These are phyloP conservation scores for Fonsecaea nubica DNA, from an alignment of 2,329 filamentous ascomycete genomes.

Conservation along the genomic window DNA sequence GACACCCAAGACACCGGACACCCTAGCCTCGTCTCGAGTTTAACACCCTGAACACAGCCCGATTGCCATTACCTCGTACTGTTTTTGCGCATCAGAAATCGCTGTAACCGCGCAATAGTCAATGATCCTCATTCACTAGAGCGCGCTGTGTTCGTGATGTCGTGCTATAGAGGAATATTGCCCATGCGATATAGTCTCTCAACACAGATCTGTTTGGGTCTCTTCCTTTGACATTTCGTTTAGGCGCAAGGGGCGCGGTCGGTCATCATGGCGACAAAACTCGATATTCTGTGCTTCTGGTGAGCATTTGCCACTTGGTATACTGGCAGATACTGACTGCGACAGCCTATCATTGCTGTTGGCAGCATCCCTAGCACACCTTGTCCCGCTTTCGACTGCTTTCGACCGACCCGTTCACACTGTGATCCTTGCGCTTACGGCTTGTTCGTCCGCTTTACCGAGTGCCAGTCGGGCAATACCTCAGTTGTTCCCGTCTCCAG, in stretches of 20 bases:
- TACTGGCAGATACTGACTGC: conserved; percentile 23
- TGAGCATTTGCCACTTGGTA: conserved; percentile 4
- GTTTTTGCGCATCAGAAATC: neutral
- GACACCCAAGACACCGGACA: too few species aligned
- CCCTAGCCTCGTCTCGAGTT: neutral
- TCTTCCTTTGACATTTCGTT: conserved; percentile 4
- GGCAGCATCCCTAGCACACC: conserved; percentile 45
- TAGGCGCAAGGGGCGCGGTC: neutral
- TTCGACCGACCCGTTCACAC: conserved; percentile 57
- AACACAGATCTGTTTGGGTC: neutral
- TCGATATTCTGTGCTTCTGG: conserved; percentile 30
- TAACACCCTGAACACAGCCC: neutral
- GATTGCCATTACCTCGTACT: neutral
- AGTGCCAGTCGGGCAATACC: conserved; percentile 46
- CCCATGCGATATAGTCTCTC: neutral
- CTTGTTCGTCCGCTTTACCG: conserved; percentile 49
- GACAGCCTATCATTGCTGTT: conserved; percentile 43
- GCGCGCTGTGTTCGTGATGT: conserved; percentile 22
- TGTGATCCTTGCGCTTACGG: conserved; percentile 50
- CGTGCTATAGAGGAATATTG: conserved; percentile 23
- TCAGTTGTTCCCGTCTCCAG: conserved; percentile 36
- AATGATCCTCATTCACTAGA: neutral
- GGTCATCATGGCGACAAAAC: neutral
- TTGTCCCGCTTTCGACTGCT: conserved; percentile 49
- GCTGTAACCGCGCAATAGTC: neutral